Percentiles rank a stretch among this genome's conserved stretches.
Conservation (phyloP, 1,284 basidiomycete species). For the Stereum hirsutum region DNA sequence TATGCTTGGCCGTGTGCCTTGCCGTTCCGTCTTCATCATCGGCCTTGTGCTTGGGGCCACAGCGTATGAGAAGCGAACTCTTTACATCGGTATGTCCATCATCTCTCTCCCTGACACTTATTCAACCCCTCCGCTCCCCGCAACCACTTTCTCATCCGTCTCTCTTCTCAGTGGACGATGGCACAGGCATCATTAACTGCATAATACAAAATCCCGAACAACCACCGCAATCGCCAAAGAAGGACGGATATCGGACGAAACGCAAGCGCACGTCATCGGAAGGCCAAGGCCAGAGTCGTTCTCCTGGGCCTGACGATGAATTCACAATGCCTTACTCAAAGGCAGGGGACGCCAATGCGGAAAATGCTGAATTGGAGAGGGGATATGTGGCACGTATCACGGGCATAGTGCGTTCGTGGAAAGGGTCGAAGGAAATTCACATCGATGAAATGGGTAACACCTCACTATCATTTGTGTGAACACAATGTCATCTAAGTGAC, state of each 20-base stretch:
- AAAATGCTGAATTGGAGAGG: no score
- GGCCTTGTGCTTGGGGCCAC: constrained; percentile 57
- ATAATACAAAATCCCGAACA: constrained; percentile 26
- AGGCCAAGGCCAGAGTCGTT: background rate
- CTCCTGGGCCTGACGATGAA: background rate
- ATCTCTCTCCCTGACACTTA: background rate
- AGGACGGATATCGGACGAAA: no score
- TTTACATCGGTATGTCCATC: constrained; percentile 42
- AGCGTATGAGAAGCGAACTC: constrained; percentile 44
- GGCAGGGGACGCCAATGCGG: no score
- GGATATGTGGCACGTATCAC: constrained; percentile 8
- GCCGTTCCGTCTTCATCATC: constrained; percentile 48
- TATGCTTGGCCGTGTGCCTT: constrained; percentile 66
- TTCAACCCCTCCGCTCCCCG: constrained; percentile 5
- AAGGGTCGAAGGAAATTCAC: constrained; percentile 4
- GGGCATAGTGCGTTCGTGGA: constrained; percentile 7
- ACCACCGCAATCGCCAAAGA: background rate
- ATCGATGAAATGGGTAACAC: constrained; percentile 7
- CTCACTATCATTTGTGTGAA: background rate
- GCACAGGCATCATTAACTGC: constrained; percentile 62
- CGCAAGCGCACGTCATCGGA: no score
- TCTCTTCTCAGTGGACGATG: constrained; percentile 62
- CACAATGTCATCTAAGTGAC: no score
- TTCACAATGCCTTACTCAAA: background rate
- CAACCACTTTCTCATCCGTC: no score